Evolutionary conservation across 495 filamentous ascomycete species (phyloP).

Genomic region (Talaromyces liani): DNA sequence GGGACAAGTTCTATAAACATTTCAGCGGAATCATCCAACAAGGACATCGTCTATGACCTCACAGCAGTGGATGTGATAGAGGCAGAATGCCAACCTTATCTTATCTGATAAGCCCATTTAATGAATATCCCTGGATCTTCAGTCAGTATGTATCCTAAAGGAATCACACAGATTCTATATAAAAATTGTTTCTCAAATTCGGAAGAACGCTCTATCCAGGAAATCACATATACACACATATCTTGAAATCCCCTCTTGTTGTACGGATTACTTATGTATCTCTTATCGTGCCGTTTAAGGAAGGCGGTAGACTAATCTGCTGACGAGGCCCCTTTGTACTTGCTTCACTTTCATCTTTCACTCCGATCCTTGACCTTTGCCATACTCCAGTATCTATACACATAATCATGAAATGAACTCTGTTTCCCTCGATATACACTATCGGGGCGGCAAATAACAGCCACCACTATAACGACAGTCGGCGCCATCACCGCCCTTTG

Average conservation of each 20-base stretch:
- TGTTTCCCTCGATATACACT: neutral
- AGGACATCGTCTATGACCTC: neutral
- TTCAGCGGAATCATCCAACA: neutral
- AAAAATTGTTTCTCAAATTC: too few relatives aligned
- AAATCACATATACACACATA: too few relatives aligned
- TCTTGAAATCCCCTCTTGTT: neutral
- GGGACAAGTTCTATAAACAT: neutral
- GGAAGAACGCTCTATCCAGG: too few relatives aligned
- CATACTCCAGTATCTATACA: neutral
- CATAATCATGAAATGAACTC: neutral
- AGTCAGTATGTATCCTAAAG: neutral
- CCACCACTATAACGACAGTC: neutral
- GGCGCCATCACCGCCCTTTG: neutral
- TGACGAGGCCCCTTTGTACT: neutral
- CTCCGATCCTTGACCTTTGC: neutral
- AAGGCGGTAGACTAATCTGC: slow-evolving; percentile 3
- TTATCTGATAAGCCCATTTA: neutral
- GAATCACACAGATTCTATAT: too few relatives aligned
- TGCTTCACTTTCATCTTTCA: neutral
- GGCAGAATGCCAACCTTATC: neutral
- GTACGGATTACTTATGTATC: neutral
- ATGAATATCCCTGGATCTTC: neutral
- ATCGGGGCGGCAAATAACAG: neutral
- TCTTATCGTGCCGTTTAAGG: neutral
- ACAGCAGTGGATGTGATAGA: neutral